Evolutionary conservation across 2,329 filamentous ascomycete species (phyloP), one percentile per base, ranked within the genome.

Genomic region (Pyrenochaeta sp.): DNA sequence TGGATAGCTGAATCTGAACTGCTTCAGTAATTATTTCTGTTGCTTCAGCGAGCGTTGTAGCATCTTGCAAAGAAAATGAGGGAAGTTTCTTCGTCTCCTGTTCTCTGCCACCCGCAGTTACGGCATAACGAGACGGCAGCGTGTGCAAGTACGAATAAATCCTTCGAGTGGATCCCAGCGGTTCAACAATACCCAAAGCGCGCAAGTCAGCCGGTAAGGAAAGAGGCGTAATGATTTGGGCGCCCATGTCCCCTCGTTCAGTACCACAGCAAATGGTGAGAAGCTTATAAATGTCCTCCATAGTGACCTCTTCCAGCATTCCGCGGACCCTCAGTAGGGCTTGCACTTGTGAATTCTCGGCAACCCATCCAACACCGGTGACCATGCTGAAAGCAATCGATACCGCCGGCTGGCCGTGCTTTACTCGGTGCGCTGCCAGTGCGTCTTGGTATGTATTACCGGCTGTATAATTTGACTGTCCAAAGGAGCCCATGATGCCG

Each of bases 371-470:
- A 2, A 58, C 56, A 12, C 43, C 50, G 9, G 37, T 40, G 23
- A 68, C 55, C 45, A 54, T 52, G 17, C 64, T 59, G 3, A 69
- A 43, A n/a, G 63, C 62, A 3, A 69, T 37, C 2, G 62, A 49
- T 4, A 60, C 42, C 1, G 64, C 63, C 14, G 46, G 52, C 17
- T 63, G 47, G 11, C 63, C 60, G 4, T 54, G 51, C 5, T 31
- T 15, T 14, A 53, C 40, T 2, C 74, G 60, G 18, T 69, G 63
- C 5, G 51, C 46, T 0, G 66, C 67, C 2, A 71, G 48, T 9
- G 57, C 56, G 32, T 72, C 68, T 44, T 69, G 59, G 37, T 59
- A 71, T 1, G 66, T 63, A 36, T 64, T 64, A 7, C 58, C 69
- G 9, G 61, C 65, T 0, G 61, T 63, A 36, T 73, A 73, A 23